Percentiles rank a stretch among this genome's conserved stretches.
phyloP scores from a whole-genome alignment of 2,329 filamentous ascomycete species.

The Talaromyces sp. region DNA sequence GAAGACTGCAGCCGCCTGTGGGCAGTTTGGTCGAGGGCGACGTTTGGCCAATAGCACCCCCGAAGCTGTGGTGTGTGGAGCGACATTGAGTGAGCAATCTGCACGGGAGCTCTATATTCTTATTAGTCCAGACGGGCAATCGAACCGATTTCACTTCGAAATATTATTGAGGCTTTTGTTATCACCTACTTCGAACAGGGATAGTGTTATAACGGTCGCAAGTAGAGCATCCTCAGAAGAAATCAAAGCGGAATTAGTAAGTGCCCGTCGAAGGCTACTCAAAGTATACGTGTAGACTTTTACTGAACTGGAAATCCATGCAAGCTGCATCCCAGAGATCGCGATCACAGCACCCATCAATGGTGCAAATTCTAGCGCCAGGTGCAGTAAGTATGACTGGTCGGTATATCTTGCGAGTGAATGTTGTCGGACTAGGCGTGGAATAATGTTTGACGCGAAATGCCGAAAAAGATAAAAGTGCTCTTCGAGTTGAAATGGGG shows the following conservation, averaged over 20 bases:
- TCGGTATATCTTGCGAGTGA: slow-evolving; percentile 9
- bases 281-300: slow-evolving; percentile 16
- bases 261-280: neutral
- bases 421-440: slow-evolving; percentile 15
- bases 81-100: slow-evolving; percentile 13
- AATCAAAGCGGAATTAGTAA: neutral
- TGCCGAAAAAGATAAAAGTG: slow-evolving; percentile 16
- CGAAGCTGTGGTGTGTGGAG: slow-evolving; percentile 16
- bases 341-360: slow-evolving; percentile 20
- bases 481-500: slow-evolving; percentile 13
- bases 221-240: slow-evolving; percentile 14
- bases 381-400: slow-evolving; percentile 16
- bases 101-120: slow-evolving; percentile 16
- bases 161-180: neutral
- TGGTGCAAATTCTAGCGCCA: slow-evolving; percentile 19
- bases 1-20: slow-evolving; percentile 13
- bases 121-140: too few relatives aligned
- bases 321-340: slow-evolving; percentile 15
- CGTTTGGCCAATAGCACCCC: slow-evolving; percentile 10
- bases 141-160: too few relatives aligned
- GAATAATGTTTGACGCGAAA: slow-evolving; percentile 12
- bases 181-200: slow-evolving; percentile 23
- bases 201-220: slow-evolving; percentile 16
- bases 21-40: slow-evolving; percentile 3
- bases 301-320: neutral